phyloP scores from a whole-genome alignment of 2,329 filamentous ascomycete species.

The Hymenoscyphus repandus region DNA sequence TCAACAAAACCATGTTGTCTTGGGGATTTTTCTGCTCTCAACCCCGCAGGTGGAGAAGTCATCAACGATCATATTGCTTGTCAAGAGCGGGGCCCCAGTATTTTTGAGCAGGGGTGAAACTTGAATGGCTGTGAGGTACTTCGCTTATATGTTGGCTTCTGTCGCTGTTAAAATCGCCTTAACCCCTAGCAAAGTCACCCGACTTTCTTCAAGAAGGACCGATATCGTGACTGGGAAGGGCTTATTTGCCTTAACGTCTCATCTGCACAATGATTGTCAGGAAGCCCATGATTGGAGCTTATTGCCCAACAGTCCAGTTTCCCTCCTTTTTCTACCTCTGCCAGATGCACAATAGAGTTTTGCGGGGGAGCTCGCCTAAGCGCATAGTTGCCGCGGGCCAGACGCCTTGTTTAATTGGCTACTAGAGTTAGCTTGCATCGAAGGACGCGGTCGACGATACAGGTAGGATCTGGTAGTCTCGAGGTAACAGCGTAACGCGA shows the following conservation, averaged over 20 bases:
- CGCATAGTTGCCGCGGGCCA: background rate
- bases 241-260: background rate
- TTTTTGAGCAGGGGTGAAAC: background rate
- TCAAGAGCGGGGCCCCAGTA: too few species aligned
- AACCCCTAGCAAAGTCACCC: background rate
- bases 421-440: too few species aligned
- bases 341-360: background rate
- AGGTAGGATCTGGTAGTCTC: too few species aligned
- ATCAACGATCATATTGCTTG: too few species aligned
- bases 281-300: background rate
- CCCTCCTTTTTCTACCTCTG: background rate
- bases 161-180: slow-evolving; percentile 2
- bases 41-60: too few species aligned
- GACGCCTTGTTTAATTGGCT: too few species aligned
- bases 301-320: background rate
- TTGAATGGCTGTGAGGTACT: background rate
- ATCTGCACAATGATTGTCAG: background rate
- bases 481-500: too few species aligned
- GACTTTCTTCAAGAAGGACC: slow-evolving; percentile 18
- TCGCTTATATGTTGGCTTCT: background rate
- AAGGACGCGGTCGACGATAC: too few species aligned
- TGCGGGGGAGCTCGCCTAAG: background rate
- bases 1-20: too few species aligned
- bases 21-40: too few species aligned
- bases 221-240: background rate